phyloP scores from a whole-genome alignment of 2,329 filamentous ascomycete genomes.

The Fusarium tjaetaba region DNA sequence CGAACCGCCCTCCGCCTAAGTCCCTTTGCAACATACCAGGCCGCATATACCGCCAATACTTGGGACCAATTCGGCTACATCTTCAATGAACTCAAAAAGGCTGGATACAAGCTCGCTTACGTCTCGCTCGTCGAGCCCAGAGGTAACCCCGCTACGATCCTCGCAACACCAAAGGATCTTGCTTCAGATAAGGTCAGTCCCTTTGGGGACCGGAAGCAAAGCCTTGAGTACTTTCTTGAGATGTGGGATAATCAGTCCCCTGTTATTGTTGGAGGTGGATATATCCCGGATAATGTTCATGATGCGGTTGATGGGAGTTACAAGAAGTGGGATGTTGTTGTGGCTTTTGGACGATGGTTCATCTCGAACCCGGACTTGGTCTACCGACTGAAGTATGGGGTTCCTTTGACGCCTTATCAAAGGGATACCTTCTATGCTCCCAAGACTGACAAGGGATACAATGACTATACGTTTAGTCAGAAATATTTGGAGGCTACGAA shows the following conservation, averaged over 20 bases:
- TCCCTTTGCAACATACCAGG: slow-evolving; percentile 56
- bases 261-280: slow-evolving; percentile 47
- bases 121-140: slow-evolving; percentile 51
- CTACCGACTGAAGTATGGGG: slow-evolving; percentile 51
- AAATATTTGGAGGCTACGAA: slow-evolving; percentile 10
- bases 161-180: slow-evolving; percentile 37
- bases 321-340: slow-evolving; percentile 41
- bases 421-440: slow-evolving; percentile 52
- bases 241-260: slow-evolving; percentile 48
- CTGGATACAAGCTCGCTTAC: slow-evolving; percentile 47
- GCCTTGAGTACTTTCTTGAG: slow-evolving; percentile 46
- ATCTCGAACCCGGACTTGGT: slow-evolving; percentile 51
- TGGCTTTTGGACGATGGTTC: slow-evolving; percentile 49
- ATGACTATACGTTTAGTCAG: slow-evolving; percentile 45
- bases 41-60: slow-evolving; percentile 40
- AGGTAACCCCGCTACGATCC: slow-evolving; percentile 47
- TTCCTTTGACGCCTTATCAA: slow-evolving; percentile 52
- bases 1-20: slow-evolving; percentile 64
- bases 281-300: slow-evolving; percentile 39
- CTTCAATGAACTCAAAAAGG: slow-evolving; percentile 40
- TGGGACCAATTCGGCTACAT: slow-evolving; percentile 46
- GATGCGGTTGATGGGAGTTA: slow-evolving; percentile 39
- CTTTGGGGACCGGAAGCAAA: slow-evolving; percentile 46
- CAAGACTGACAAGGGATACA: slow-evolving; percentile 41
- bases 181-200: slow-evolving; percentile 2